These are phyloP conservation scores for Ceratocystis cubensis DNA, from an alignment of 2,329 filamentous ascomycete genomes.

Conservation along the genomic window DNA sequence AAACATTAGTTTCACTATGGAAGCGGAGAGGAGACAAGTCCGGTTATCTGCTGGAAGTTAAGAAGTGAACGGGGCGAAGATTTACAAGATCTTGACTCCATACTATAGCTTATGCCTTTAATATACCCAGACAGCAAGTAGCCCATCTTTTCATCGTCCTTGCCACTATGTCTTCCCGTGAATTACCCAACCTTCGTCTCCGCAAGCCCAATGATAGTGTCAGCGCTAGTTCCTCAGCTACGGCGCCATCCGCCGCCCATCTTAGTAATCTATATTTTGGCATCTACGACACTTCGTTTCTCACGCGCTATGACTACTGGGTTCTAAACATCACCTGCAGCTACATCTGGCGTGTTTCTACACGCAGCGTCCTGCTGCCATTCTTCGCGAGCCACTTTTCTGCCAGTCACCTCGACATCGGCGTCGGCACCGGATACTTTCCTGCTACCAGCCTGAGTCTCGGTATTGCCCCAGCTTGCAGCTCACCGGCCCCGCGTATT, in stretches of 20 bases:
- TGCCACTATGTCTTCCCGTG: background rate
- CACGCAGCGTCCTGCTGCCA: slow-evolving; percentile 26
- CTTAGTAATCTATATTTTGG: slow-evolving; percentile 11
- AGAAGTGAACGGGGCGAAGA: background rate
- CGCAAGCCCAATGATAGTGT: background rate
- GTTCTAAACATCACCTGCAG: slow-evolving; percentile 30
- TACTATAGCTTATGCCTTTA: background rate
- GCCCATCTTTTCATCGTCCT: background rate
- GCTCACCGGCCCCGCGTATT: slow-evolving; percentile 25
- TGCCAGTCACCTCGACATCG: slow-evolving; percentile 30
- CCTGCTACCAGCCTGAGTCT: slow-evolving; percentile 26
- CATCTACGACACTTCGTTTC: slow-evolving; percentile 18
- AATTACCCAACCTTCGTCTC: background rate
- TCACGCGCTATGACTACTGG: slow-evolving; percentile 27
- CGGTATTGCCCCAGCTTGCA: slow-evolving; percentile 3
- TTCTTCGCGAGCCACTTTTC: slow-evolving; percentile 30
- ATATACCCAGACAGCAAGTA: background rate
- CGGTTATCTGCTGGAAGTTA: background rate
- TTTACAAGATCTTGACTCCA: background rate
- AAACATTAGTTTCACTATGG: background rate
- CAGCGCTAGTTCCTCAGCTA: background rate
- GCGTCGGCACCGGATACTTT: slow-evolving; percentile 33
- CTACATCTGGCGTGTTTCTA: slow-evolving; percentile 30
- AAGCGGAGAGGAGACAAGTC: background rate
- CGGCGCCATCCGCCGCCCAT: slow-evolving; percentile 4